Evolutionary conservation across 106 monocot species (phyloP).

Genomic region (Apostasia shenzhenica): DNA sequence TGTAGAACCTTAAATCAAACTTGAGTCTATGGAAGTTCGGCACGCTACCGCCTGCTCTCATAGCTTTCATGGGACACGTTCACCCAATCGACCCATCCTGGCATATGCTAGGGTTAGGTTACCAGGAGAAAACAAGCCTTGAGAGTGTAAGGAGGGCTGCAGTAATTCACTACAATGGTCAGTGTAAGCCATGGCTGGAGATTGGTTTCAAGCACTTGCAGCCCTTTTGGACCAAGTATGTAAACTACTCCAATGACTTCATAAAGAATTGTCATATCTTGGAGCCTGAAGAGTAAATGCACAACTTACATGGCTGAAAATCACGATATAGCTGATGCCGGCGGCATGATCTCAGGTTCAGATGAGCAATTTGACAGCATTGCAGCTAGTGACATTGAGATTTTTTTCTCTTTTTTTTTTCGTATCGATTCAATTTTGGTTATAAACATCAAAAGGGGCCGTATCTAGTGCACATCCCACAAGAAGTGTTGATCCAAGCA

Average conservation of each 20-base stretch:
- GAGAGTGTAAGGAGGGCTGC: conserved; percentile 53
- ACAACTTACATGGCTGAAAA: not conserved
- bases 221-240: conserved; percentile 84
- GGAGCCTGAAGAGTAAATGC: conserved; percentile 24
- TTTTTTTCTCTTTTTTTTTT: not conserved
- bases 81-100: conserved; percentile 75
- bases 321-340: not conserved
- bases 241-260: conserved; percentile 87
- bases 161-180: conserved; percentile 90
- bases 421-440: not conserved
- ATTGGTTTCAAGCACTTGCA: conserved; percentile 82
- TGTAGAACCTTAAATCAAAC: conserved; percentile 83
- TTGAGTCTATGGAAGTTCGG: conserved; percentile 88
- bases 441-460: not conserved
- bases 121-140: conserved; percentile 78
- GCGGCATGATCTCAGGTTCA: not conserved
- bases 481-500: too few species aligned
- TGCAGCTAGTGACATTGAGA: not conserved
- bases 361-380: not conserved
- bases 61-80: conserved; percentile 75
- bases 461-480: too few species aligned
- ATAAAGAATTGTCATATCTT: conserved; percentile 74
- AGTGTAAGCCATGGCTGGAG: conserved; percentile 89
- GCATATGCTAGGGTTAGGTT: conserved; percentile 91
- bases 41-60: conserved; percentile 81